Evolutionary conservation across 345 rosid genomes (phyloP).

Genomic region (Rhodamnia rubescens): DNA sequence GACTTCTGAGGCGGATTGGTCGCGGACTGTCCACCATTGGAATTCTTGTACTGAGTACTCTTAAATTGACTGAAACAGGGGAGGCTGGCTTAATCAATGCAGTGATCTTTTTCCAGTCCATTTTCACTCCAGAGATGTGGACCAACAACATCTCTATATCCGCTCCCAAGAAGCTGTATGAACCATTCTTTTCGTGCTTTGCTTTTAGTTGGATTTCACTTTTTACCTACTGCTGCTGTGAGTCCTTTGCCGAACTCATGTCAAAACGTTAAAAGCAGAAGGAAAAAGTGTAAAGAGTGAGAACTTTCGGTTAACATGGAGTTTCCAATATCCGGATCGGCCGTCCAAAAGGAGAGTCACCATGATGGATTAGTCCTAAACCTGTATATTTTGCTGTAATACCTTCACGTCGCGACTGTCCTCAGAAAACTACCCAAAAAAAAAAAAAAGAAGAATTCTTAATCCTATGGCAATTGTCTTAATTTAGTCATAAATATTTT

Average conservation of each 20-base stretch:
- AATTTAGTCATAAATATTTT: too few relatives aligned
- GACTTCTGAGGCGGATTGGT: neutral
- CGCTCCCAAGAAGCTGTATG: neutral
- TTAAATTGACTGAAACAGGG: neutral
- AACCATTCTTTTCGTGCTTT: neutral
- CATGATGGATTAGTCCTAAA: neutral
- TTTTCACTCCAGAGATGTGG: neutral
- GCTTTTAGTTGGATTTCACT: neutral
- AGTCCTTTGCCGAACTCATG: neutral
- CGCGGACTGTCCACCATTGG: neutral
- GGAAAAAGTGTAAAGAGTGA: neutral
- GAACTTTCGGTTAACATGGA: neutral
- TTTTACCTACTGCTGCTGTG: neutral
- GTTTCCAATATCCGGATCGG: neutral
- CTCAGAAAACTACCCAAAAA: too few relatives aligned
- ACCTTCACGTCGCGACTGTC: neutral
- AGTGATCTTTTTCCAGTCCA: neutral
- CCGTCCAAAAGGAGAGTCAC: neutral
- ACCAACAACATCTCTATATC: neutral
- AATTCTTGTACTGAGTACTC: neutral
- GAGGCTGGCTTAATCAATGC: neutral
- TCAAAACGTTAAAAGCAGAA: neutral
- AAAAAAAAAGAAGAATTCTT: too few relatives aligned
- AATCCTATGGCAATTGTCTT: too few relatives aligned
- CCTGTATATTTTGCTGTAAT: neutral